Conservation (phyloP, 1,284 basidiomycete genomes). For the Ustilago shanxiensis region DNA sequence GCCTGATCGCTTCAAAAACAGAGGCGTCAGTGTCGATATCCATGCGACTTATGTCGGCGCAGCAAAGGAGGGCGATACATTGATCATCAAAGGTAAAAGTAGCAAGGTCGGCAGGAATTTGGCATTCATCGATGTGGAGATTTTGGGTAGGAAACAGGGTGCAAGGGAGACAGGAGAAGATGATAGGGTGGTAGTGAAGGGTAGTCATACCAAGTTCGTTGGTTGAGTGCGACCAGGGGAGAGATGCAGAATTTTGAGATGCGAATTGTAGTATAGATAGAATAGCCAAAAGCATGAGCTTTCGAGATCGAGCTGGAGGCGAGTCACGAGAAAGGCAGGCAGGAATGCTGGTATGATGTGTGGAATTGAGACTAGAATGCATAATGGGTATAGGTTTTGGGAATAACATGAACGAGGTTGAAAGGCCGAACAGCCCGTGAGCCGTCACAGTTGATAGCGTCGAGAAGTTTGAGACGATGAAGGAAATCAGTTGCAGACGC, state of each 20-base stretch:
- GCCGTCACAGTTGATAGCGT: neutral
- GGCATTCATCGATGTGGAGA: conserved; percentile 56
- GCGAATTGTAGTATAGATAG: too few relatives aligned
- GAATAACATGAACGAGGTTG: neutral
- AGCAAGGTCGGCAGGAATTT: conserved; percentile 54
- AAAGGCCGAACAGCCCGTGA: neutral
- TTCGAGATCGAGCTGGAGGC: too few relatives aligned
- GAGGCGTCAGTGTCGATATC: conserved; percentile 57
- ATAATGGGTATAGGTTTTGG: neutral
- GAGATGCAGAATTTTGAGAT: neutral
- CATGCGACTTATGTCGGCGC: conserved; percentile 53
- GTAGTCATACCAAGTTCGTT: conserved; percentile 51
- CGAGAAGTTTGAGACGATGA: too few relatives aligned
- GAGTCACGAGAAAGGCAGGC: too few relatives aligned
- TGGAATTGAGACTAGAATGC: neutral
- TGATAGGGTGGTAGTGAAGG: conserved; percentile 41
- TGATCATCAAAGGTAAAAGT: conserved; percentile 47
- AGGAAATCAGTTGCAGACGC: neutral
- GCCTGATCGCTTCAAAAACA: conserved; percentile 34
- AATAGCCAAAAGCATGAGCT: too few relatives aligned
- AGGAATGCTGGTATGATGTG: neutral
- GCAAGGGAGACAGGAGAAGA: conserved; percentile 26
- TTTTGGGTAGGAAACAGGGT: conserved; percentile 32
- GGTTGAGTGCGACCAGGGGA: conserved; percentile 31
- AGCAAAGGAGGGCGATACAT: conserved; percentile 47